Conservation (phyloP, 805 yeast genomes). For the Metschnikowia reukaufii region DNA sequence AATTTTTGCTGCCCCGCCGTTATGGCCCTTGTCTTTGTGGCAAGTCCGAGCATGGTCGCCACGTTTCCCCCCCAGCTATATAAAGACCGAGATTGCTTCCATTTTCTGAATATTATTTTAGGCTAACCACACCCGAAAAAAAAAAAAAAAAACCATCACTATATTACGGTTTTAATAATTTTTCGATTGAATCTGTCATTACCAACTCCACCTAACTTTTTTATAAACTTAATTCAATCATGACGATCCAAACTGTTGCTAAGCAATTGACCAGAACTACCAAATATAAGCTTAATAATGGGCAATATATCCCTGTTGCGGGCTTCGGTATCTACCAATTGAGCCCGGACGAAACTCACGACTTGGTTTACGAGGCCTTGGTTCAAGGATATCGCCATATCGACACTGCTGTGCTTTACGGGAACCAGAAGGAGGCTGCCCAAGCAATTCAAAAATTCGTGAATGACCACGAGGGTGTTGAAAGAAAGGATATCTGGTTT, state of each 20-base stretch:
- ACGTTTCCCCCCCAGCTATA: not conserved
- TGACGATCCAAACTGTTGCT: constrained; percentile 38
- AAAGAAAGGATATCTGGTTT: constrained; percentile 37
- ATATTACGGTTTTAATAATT: no score
- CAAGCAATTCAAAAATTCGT: constrained; percentile 58
- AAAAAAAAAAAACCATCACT: no score
- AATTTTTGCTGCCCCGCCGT: constrained; percentile 6
- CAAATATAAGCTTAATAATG: constrained; percentile 51
- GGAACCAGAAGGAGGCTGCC: constrained; percentile 62
- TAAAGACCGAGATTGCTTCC: not conserved
- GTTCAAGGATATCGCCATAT: constrained; percentile 69
- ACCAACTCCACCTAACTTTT: not conserved
- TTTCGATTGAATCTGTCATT: not conserved
- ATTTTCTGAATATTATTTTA: not conserved
- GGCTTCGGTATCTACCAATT: constrained; percentile 57
- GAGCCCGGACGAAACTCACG: constrained; percentile 37
- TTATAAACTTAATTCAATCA: constrained; percentile 13
- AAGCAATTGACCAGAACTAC: constrained; percentile 35
- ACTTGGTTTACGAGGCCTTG: constrained; percentile 57
- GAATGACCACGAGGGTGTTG: constrained; percentile 33
- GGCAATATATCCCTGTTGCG: constrained; percentile 53
- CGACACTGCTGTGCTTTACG: constrained; percentile 69
- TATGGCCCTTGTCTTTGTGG: not conserved
- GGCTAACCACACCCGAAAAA: no score
- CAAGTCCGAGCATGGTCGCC: not conserved